These are phyloP conservation scores for Teunomyces stri DNA, from an alignment of 805 yeast species.

Conservation along the genomic window DNA sequence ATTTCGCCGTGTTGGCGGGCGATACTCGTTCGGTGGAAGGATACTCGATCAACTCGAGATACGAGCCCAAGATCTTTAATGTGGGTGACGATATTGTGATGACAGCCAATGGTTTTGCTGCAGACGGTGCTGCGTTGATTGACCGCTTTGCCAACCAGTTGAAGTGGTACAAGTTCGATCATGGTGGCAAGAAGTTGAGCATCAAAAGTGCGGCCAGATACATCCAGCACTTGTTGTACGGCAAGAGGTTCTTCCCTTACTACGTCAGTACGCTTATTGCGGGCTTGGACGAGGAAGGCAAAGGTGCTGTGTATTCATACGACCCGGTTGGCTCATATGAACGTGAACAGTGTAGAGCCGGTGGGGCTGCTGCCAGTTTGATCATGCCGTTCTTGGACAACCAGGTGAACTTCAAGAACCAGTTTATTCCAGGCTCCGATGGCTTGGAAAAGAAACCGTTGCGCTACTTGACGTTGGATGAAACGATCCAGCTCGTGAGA, in stretches of 20 bases:
- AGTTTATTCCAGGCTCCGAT: conserved; percentile 68
- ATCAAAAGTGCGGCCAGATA: conserved; percentile 81
- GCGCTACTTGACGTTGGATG: conserved; percentile 71
- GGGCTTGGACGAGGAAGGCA: conserved; percentile 87
- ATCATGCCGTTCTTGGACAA: conserved; percentile 97
- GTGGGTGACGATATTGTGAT: conserved; percentile 85
- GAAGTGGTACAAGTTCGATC: conserved; percentile 92
- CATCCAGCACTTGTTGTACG: conserved; percentile 84
- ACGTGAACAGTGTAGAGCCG: conserved; percentile 96
- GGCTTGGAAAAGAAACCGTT: conserved; percentile 62
- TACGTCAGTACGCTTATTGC: conserved; percentile 94
- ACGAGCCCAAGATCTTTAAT: conserved; percentile 84
- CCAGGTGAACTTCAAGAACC: conserved; percentile 95
- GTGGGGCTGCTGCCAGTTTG: conserved; percentile 94
- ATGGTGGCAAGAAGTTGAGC: conserved; percentile 64
- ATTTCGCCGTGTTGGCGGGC: conserved; percentile 94
- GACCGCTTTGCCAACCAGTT: conserved; percentile 66
- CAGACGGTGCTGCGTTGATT: conserved; percentile 86
- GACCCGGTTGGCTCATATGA: conserved; percentile 98
- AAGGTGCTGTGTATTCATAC: conserved; percentile 92
- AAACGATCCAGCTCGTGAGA: conserved; percentile 80
- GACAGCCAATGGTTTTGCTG: conserved; percentile 95
- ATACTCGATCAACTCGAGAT: conserved; percentile 87
- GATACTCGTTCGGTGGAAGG: conserved; percentile 98
- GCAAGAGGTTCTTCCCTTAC: conserved; percentile 94